phyloP scores from a whole-genome alignment of 2,329 filamentous ascomycete genomes.

The Calonectria hawksworthii region DNA sequence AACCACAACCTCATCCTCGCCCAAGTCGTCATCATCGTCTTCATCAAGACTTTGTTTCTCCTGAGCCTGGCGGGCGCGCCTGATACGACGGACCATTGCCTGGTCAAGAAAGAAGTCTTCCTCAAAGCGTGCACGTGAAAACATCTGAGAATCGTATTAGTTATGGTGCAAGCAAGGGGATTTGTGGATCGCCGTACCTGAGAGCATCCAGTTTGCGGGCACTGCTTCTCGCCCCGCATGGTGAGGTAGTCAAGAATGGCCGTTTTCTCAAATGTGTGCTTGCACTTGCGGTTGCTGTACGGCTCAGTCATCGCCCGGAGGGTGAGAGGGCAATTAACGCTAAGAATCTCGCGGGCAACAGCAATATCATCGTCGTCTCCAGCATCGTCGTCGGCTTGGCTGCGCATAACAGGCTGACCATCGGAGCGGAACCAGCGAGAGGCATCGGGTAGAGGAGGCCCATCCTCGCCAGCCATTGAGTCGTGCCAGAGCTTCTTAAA shows the following conservation, averaged over 20 bases:
- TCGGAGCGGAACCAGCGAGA: conserved; percentile 66
- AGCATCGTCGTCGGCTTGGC: conserved; percentile 51
- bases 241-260: conserved; percentile 72
- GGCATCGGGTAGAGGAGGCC: conserved; percentile 66
- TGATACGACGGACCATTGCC: conserved; percentile 69
- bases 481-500: conserved; percentile 73
- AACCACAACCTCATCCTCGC: conserved; percentile 42
- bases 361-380: conserved; percentile 78
- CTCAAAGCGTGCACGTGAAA: conserved; percentile 55
- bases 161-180: neutral
- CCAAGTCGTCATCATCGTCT: conserved; percentile 48
- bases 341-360: conserved; percentile 73
- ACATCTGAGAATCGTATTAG: conserved; percentile 54
- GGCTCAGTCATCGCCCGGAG: conserved; percentile 75
- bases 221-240: conserved; percentile 61
- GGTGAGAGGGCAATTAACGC: conserved; percentile 79
- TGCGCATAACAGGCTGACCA: conserved; percentile 58
- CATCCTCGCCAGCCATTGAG: conserved; percentile 62
- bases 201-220: conserved; percentile 76
- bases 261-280: conserved; percentile 78
- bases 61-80: conserved; percentile 63
- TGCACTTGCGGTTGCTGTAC: conserved; percentile 76
- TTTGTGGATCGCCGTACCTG: conserved; percentile 54
- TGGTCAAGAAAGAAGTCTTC: conserved; percentile 70
- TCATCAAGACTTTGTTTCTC: conserved; percentile 60